Conservation (phyloP, 805 yeast genomes). For the Hanseniaspora clermontiae region DNA sequence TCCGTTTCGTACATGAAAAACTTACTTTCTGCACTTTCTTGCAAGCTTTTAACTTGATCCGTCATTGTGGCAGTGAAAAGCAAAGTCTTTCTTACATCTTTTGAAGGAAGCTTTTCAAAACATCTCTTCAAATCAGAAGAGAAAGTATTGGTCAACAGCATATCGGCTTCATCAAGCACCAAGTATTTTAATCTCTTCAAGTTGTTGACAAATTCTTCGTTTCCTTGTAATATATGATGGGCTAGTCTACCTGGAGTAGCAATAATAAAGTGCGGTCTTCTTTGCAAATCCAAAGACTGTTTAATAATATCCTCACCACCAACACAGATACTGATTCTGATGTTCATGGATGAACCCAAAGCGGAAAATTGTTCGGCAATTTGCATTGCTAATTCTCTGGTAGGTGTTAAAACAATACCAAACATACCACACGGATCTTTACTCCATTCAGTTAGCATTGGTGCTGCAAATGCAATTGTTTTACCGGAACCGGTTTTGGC, state of each 20-base stretch:
- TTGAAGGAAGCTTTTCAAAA: constrained; percentile 55
- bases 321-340: constrained; percentile 68
- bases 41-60: constrained; percentile 72
- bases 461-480: constrained; percentile 95
- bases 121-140: constrained; percentile 66
- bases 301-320: constrained; percentile 93
- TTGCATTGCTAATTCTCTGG: constrained; percentile 86
- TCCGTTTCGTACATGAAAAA: constrained; percentile 64
- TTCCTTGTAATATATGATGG: constrained; percentile 75
- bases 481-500: constrained; percentile 98
- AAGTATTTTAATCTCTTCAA: constrained; percentile 64
- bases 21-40: constrained; percentile 44
- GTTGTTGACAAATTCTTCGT: constrained; percentile 76
- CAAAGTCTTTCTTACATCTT: constrained; percentile 69
- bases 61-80: constrained; percentile 94
- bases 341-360: constrained; percentile 76
- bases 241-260: constrained; percentile 97
- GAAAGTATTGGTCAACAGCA: constrained; percentile 72
- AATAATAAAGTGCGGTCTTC: constrained; percentile 81
- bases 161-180: constrained; percentile 93
- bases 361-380: constrained; percentile 95
- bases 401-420: constrained; percentile 82
- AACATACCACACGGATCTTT: constrained; percentile 87
- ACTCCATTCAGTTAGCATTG: constrained; percentile 89
- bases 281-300: constrained; percentile 71